Percentiles rank a stretch among this genome's conserved stretches.
Evolutionary conservation across 768 basidiomycete genomes (phyloP).

Genomic region (Panaeolus papilionaceus): DNA sequence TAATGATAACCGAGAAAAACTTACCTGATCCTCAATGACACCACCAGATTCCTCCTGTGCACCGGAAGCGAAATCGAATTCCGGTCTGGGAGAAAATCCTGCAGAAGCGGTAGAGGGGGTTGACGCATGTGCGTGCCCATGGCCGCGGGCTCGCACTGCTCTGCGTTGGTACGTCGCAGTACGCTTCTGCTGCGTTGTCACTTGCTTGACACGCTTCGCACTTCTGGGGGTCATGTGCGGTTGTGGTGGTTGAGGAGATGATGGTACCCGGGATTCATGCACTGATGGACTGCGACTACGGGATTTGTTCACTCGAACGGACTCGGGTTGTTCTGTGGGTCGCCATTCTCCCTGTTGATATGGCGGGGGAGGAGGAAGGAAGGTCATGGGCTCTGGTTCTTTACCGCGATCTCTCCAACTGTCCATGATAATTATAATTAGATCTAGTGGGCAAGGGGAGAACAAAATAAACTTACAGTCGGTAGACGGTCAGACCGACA

Average conservation of each 20-base stretch:
- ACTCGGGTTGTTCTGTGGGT: slow-evolving; percentile 38
- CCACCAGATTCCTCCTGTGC: slow-evolving; percentile 38
- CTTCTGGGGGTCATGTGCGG: slow-evolving; percentile 24
- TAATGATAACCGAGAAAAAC: slow-evolving; percentile 17
- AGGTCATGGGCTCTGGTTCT: slow-evolving; percentile 35
- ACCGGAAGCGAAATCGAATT: slow-evolving; percentile 45
- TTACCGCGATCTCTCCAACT: slow-evolving; percentile 86
- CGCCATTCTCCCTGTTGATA: slow-evolving; percentile 69
- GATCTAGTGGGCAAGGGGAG: slow-evolving; percentile 2
- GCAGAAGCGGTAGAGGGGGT: slow-evolving; percentile 19
- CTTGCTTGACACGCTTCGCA: slow-evolving; percentile 12
- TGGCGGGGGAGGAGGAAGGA: slow-evolving; percentile 61
- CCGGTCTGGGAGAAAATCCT: slow-evolving; percentile 39
- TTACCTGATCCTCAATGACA: slow-evolving; percentile 55
- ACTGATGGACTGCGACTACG: slow-evolving; percentile 24
- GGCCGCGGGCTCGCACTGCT: slow-evolving; percentile 26
- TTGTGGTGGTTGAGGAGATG: slow-evolving; percentile 45
- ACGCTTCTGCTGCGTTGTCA: slow-evolving; percentile 10
- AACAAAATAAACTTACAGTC: slow-evolving; percentile 62
- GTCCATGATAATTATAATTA: neutral
- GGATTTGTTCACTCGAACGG: slow-evolving; percentile 29
- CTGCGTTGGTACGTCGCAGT: slow-evolving; percentile 10
- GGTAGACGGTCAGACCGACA: slow-evolving; percentile 86
- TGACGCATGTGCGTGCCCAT: slow-evolving; percentile 24
- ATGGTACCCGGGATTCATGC: slow-evolving; percentile 42